phyloP scores from a whole-genome alignment of 495 filamentous ascomycete genomes.

The Neurospora tetrasperma region DNA sequence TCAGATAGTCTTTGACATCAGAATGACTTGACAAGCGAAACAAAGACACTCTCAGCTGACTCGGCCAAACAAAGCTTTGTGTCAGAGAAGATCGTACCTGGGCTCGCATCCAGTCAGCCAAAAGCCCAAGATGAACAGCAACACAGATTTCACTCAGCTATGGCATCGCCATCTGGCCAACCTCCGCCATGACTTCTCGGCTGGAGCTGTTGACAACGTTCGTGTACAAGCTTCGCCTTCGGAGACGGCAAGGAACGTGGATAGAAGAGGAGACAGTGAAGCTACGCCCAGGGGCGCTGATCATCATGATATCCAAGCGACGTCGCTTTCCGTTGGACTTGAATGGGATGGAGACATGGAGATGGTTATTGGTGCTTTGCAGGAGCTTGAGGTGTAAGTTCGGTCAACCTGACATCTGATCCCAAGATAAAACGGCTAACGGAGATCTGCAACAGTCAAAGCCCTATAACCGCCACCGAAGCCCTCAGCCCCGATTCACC shows the following conservation, averaged over 20 bases:
- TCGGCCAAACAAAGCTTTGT: background rate
- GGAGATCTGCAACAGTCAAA: conserved; percentile 7
- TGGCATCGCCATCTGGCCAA: conserved; percentile 12
- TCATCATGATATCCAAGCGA: background rate
- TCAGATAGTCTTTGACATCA: background rate
- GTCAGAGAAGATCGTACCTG: background rate
- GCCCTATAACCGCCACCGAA: conserved; percentile 10
- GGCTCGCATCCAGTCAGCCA: background rate
- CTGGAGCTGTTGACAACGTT: background rate
- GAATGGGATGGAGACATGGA: conserved; percentile 15
- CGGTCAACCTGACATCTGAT: background rate
- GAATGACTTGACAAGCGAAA: background rate
- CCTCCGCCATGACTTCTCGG: conserved; percentile 9
- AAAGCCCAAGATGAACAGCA: background rate
- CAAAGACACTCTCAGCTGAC: background rate
- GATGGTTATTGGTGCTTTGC: conserved; percentile 16
- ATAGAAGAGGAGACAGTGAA: background rate
- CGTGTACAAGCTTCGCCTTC: conserved; percentile 10
- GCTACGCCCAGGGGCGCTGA: background rate
- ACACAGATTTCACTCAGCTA: conserved; percentile 9
- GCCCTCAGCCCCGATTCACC: conserved; percentile 10
- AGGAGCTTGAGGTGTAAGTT: conserved; percentile 8
- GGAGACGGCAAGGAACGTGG: background rate
- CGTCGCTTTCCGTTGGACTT: background rate
- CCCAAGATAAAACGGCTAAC: background rate